Conservation (phyloP, 495 filamentous ascomycete genomes). For the Penicillium robsamsonii region DNA sequence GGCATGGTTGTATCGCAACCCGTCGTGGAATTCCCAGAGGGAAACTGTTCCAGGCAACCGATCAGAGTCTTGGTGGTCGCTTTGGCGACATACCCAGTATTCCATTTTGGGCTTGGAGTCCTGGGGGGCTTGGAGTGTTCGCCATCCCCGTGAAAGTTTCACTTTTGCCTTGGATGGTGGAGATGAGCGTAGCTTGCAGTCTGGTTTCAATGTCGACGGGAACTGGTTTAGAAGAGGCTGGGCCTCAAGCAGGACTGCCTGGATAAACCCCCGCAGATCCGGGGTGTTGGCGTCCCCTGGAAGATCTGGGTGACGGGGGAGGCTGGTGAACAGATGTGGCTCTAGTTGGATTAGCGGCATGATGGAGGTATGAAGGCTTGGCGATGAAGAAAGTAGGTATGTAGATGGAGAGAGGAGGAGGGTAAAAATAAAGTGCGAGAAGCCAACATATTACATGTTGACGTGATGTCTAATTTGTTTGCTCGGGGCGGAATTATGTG, state of each 20-base stretch:
- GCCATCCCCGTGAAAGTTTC: conserved; percentile 19
- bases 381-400: background rate
- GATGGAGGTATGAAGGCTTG: conserved; percentile 4
- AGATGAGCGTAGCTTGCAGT: conserved; percentile 39
- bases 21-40: conserved; percentile 62
- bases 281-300: conserved; percentile 13
- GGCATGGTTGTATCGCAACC: conserved; percentile 60
- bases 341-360: conserved; percentile 29
- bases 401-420: background rate
- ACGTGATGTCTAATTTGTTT: background rate
- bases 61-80: conserved; percentile 55
- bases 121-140: conserved; percentile 30
- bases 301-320: conserved; percentile 35
- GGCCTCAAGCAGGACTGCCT: conserved; percentile 52
- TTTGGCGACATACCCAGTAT: conserved; percentile 67
- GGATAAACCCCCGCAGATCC: conserved; percentile 22
- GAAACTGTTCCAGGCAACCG: conserved; percentile 56
- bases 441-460: background rate
- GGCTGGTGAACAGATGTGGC: conserved; percentile 31
- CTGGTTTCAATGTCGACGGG: conserved; percentile 29
- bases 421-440: background rate
- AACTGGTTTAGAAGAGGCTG: conserved; percentile 51
- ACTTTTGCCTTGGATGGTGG: conserved; percentile 33
- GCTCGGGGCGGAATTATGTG: background rate
- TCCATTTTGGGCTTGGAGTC: conserved; percentile 47